Evolutionary conservation across 768 basidiomycete species (phyloP).

Genomic region (Termitomyces sp.): DNA sequence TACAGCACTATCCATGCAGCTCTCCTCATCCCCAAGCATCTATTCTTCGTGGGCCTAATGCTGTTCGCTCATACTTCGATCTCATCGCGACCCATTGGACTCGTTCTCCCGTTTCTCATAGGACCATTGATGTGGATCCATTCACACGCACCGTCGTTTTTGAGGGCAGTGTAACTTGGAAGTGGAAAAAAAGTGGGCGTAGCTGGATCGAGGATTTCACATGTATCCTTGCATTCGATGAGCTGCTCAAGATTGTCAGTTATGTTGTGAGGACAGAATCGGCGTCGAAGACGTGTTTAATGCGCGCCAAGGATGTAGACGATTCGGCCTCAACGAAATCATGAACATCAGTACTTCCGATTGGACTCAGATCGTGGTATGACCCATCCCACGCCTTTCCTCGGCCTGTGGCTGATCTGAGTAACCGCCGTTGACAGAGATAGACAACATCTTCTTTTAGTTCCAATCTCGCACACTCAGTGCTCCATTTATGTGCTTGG

Average conservation of each 20-base stretch:
- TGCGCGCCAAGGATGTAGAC: conserved; percentile 34
- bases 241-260: conserved; percentile 32
- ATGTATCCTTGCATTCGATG: conserved; percentile 40
- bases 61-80: conserved; percentile 45
- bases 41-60: conserved; percentile 35
- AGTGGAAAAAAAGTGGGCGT: conserved; percentile 36
- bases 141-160: conserved; percentile 24
- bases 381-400: background rate
- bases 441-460: background rate
- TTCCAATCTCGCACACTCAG: background rate
- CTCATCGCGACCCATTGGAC: conserved; percentile 39
- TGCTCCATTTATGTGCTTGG: conserved; percentile 1
- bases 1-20: conserved; percentile 34
- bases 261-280: conserved; percentile 37
- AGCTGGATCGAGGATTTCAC: conserved; percentile 41
- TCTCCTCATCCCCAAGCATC: conserved; percentile 29
- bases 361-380: conserved; percentile 1
- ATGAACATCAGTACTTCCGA: background rate
- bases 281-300: conserved; percentile 35
- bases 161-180: conserved; percentile 37
- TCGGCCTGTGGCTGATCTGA: background rate
- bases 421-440: background rate
- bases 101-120: conserved; percentile 23
- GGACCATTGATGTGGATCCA: conserved; percentile 19
- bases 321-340: conserved; percentile 19